These are phyloP conservation scores for Cicer cuneatum DNA, from an alignment of 306 rosid species.

Conservation along the genomic window DNA sequence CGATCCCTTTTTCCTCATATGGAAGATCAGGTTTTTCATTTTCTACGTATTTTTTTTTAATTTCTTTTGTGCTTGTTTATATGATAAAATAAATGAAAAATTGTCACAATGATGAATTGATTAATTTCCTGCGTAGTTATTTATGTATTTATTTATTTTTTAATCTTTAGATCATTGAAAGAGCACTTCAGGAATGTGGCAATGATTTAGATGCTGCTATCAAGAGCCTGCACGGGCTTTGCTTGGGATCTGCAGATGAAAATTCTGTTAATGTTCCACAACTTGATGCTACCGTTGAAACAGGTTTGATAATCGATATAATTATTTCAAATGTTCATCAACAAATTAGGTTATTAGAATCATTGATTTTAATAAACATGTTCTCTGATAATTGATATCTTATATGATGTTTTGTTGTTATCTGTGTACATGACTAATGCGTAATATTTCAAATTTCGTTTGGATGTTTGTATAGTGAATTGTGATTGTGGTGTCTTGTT, in stretches of 20 bases:
- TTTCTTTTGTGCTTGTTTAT: not conserved
- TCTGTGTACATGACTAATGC: not conserved
- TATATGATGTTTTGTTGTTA: not conserved
- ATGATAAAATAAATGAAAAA: not conserved
- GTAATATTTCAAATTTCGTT: constrained; percentile 3
- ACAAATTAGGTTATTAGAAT: not conserved
- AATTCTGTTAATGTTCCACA: constrained; percentile 43
- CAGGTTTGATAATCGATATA: constrained; percentile 46
- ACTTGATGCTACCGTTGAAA: constrained; percentile 47
- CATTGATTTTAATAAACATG: not conserved
- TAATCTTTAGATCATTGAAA: constrained; percentile 70
- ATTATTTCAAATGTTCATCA: not conserved
- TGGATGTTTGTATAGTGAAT: constrained; percentile 5
- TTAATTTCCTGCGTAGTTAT: not conserved
- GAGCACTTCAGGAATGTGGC: constrained; percentile 80
- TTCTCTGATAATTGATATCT: not conserved
- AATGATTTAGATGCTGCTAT: constrained; percentile 87
- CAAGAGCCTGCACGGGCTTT: constrained; percentile 65
- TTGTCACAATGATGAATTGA: not conserved
- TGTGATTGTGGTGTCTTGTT: not conserved
- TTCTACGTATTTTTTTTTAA: not conserved
- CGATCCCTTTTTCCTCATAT: constrained; percentile 75
- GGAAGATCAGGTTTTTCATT: constrained; percentile 61
- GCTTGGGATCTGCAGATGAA: constrained; percentile 61
- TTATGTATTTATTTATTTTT: constrained; percentile 21